Percentiles rank a stretch among this genome's conserved stretches.
Conservation (phyloP, 305 asterid genomes). For the Rubia balearica region DNA sequence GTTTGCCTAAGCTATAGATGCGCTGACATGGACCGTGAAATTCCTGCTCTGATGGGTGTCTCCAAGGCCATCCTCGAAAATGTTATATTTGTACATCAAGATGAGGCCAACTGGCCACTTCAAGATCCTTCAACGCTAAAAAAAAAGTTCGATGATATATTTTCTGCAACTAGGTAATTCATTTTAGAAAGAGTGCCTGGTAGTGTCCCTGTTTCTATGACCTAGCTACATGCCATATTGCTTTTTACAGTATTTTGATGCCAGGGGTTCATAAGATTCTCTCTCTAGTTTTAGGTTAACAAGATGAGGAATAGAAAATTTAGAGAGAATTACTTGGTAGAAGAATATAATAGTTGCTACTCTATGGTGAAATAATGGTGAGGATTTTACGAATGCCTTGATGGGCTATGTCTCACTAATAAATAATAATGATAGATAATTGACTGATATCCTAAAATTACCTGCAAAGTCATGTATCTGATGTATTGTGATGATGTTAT, state of each 20-base stretch:
- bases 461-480: background rate
- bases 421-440: background rate
- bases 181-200: conserved; percentile 5
- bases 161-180: conserved; percentile 88
- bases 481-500: background rate
- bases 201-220: background rate
- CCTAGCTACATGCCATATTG: background rate
- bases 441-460: background rate
- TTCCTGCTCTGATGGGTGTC: conserved; percentile 98
- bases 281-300: background rate
- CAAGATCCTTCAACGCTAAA: conserved; percentile 88
- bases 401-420: background rate
- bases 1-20: conserved; percentile 96
- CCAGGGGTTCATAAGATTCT: background rate
- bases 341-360: background rate
- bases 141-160: conserved; percentile 93
- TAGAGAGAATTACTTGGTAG: background rate
- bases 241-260: background rate
- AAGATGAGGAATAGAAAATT: background rate
- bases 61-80: conserved; percentile 95
- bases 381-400: background rate
- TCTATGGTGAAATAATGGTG: background rate
- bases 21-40: conserved; percentile 99
- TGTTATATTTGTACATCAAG: conserved; percentile 97
- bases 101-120: conserved; percentile 98